These are phyloP conservation scores for Hymenoscyphus occultus DNA, from an alignment of 2,329 filamentous ascomycete species.

Conservation along the genomic window DNA sequence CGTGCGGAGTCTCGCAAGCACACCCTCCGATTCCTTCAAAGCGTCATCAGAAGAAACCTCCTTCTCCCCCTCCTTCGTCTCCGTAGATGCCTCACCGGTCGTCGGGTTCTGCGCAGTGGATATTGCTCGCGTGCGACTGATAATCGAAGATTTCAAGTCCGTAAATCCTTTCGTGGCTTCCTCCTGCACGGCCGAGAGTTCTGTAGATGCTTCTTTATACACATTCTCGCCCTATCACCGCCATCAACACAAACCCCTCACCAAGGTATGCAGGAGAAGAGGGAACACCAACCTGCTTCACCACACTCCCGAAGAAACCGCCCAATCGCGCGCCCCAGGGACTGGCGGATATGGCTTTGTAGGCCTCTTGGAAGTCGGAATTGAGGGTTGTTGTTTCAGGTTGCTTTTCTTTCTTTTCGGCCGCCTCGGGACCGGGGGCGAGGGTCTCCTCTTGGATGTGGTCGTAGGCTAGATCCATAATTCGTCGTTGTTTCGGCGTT, in stretches of 20 bases:
- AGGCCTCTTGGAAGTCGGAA: conserved; percentile 88
- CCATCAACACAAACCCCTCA: not conserved
- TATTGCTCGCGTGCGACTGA: conserved; percentile 70
- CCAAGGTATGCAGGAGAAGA: not conserved
- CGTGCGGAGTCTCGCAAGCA: conserved; percentile 71
- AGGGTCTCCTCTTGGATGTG: conserved; percentile 86
- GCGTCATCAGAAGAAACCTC: conserved; percentile 47
- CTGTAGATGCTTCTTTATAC: conserved; percentile 83
- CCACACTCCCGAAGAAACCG: conserved; percentile 85
- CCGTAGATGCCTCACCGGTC: conserved; percentile 28
- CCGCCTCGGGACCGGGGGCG: conserved; percentile 46
- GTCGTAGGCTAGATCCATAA: conserved; percentile 96
- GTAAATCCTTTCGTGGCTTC: conserved; percentile 81
- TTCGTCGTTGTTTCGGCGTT: not conserved
- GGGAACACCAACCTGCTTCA: conserved; percentile 68
- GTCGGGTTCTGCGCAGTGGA: conserved; percentile 46
- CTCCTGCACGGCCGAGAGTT: conserved; percentile 73
- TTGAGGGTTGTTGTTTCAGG: conserved; percentile 62
- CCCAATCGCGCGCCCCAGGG: conserved; percentile 89
- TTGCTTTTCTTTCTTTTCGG: conserved; percentile 45
- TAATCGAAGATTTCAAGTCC: conserved; percentile 63
- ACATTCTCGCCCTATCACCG: conserved; percentile 65
- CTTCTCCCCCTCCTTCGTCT: conserved; percentile 34
- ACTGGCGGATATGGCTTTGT: conserved; percentile 86
- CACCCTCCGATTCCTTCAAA: conserved; percentile 52